Conservation (phyloP, 768 basidiomycete genomes). For the Lactarius sp. region DNA sequence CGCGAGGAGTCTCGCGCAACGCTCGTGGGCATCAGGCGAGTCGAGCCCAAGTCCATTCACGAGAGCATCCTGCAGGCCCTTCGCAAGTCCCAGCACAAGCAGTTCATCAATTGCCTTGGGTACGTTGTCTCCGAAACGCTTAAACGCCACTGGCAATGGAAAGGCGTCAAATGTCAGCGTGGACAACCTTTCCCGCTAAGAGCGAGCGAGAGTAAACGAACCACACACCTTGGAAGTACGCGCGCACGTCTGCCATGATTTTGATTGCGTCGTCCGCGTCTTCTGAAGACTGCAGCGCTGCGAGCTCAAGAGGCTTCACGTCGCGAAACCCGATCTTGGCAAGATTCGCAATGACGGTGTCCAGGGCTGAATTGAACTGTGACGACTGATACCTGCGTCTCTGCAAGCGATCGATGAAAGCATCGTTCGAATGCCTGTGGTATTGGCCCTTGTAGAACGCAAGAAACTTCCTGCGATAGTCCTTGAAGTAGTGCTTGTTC, state of each 20-base stretch:
- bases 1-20: conserved; percentile 48
- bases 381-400: not conserved
- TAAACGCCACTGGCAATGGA: conserved; percentile 40
- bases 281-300: conserved; percentile 48
- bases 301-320: conserved; percentile 40
- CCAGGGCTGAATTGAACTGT: not conserved
- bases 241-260: conserved; percentile 70
- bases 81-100: conserved; percentile 48
- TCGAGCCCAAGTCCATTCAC: conserved; percentile 48
- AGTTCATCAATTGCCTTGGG: conserved; percentile 38
- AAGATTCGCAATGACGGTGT: conserved; percentile 24
- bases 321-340: conserved; percentile 37
- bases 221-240: conserved; percentile 65
- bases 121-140: conserved; percentile 39
- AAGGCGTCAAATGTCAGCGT: not conserved
- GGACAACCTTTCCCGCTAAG: not conserved
- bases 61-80: conserved; percentile 43
- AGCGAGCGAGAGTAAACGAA: conserved; percentile 5
- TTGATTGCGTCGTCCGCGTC: conserved; percentile 49
- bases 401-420: not conserved
- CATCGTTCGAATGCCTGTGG: not conserved
- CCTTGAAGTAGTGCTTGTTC: conserved; percentile 8
- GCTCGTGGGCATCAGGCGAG: conserved; percentile 40
- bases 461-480: conserved; percentile 14
- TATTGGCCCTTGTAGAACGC: not conserved